These are phyloP conservation scores for Antarctomyces pellizariae DNA, from an alignment of 495 filamentous ascomycete species.

Conservation along the genomic window DNA sequence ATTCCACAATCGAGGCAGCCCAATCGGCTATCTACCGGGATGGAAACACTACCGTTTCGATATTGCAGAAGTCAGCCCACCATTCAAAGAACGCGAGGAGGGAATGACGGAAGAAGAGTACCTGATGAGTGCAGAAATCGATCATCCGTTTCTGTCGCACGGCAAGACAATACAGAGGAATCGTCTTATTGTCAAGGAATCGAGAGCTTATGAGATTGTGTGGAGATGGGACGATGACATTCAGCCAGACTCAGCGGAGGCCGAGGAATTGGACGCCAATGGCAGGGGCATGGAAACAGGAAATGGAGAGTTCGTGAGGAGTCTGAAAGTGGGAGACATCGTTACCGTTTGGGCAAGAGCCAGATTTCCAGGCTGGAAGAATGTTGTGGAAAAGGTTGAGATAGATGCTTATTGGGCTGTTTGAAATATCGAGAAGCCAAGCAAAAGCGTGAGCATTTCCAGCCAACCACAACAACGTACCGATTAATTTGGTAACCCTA, in stretches of 20 bases:
- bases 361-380: constrained; percentile 37
- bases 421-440: too few species aligned
- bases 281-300: constrained; percentile 31
- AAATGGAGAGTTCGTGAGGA: constrained; percentile 30
- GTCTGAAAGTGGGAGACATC: constrained; percentile 36
- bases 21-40: constrained; percentile 2
- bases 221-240: constrained; percentile 33
- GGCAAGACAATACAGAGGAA: constrained; percentile 30
- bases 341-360: constrained; percentile 41
- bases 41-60: constrained; percentile 1
- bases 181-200: constrained; percentile 12
- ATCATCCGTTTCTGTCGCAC: constrained; percentile 20
- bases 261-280: constrained; percentile 12
- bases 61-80: background rate
- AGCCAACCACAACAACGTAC: too few species aligned
- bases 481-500: too few species aligned
- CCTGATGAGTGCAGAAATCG: too few species aligned
- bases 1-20: background rate
- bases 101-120: too few species aligned
- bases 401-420: constrained; percentile 41
- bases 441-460: too few species aligned
- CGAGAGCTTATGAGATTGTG: constrained; percentile 22
- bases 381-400: constrained; percentile 28
- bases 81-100: too few species aligned
- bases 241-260: constrained; percentile 21